Percentiles rank a stretch among this genome's conserved stretches.
phyloP scores from a whole-genome alignment of 108 stramenopile genomes.

The Cyclotella cryptica region DNA sequence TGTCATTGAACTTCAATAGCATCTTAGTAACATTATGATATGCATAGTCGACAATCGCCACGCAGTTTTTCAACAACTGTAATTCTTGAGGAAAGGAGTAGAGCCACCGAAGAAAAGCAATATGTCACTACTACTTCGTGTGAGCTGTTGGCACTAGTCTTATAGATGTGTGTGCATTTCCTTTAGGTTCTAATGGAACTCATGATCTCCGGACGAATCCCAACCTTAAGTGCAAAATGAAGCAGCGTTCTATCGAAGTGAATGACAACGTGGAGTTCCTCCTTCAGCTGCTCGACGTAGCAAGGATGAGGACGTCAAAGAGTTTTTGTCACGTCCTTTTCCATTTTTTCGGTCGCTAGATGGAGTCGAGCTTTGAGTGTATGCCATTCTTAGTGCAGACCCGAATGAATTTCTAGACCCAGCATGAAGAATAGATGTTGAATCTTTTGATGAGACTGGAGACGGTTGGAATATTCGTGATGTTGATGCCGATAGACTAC shows the following conservation, averaged over 20 bases:
- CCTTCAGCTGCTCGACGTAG: slow-evolving; percentile 36
- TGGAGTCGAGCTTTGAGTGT: slow-evolving; percentile 42
- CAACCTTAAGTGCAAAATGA: background rate
- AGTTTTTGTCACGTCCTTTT: background rate
- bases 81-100: too few species aligned
- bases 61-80: too few species aligned
- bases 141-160: too few species aligned
- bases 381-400: slow-evolving; percentile 43
- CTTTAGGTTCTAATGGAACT: too few species aligned
- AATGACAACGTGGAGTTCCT: slow-evolving; percentile 38
- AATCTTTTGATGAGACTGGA: slow-evolving; percentile 11
- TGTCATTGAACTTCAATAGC: too few species aligned
- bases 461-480: slow-evolving; percentile 46
- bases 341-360: background rate
- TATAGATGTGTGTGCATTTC: too few species aligned
- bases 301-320: slow-evolving; percentile 12
- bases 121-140: too few species aligned
- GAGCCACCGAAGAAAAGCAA: too few species aligned
- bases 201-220: too few species aligned
- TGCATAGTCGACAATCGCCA: too few species aligned
- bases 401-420: slow-evolving; percentile 50
- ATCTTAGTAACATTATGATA: too few species aligned
- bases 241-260: background rate
- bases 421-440: slow-evolving; percentile 19
- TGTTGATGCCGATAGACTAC: background rate